phyloP scores from a whole-genome alignment of 192 early-diverging fungal species.

The Mortierella antarctica region DNA sequence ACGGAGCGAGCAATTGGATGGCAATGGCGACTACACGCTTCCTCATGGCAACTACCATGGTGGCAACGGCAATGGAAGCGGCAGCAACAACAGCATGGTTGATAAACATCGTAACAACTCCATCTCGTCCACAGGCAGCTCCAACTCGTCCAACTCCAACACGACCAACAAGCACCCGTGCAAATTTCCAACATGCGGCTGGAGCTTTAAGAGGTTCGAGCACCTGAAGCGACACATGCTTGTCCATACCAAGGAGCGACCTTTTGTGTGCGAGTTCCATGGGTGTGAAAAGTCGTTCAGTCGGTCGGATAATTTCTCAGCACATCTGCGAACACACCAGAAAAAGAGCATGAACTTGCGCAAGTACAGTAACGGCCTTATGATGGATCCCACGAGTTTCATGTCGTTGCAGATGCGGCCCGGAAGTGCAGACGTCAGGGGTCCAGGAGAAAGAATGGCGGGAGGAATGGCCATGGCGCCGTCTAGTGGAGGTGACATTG shows the following conservation, averaged over 20 bases:
- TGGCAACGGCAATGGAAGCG: conserved; percentile 1
- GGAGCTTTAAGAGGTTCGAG: conserved; percentile 83
- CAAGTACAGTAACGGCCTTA: conserved; percentile 13
- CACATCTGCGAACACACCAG: conserved; percentile 76
- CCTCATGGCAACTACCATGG: background rate
- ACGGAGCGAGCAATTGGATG: background rate
- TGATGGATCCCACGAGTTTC: conserved; percentile 23
- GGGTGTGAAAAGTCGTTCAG: conserved; percentile 86
- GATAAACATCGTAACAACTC: conserved; percentile 52
- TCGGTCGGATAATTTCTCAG: conserved; percentile 81
- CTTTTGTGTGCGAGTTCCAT: conserved; percentile 73
- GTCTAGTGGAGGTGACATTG: background rate
- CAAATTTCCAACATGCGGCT: conserved; percentile 54
- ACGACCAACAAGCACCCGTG: conserved; percentile 48
- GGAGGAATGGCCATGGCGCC: background rate
- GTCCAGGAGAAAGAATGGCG: too few relatives aligned
- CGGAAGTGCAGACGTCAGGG: too few relatives aligned
- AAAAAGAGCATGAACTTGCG: conserved; percentile 41
- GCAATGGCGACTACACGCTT: background rate
- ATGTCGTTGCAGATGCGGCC: background rate
- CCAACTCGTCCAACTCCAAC: conserved; percentile 22
- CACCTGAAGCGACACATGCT: conserved; percentile 86
- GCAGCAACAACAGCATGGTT: background rate
- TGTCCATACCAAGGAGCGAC: conserved; percentile 80
- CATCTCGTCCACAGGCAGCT: conserved; percentile 45